Base-by-base conservation (phyloP, 2,329 filamentous ascomycete genomes). In the Botrytis porri region DNA sequence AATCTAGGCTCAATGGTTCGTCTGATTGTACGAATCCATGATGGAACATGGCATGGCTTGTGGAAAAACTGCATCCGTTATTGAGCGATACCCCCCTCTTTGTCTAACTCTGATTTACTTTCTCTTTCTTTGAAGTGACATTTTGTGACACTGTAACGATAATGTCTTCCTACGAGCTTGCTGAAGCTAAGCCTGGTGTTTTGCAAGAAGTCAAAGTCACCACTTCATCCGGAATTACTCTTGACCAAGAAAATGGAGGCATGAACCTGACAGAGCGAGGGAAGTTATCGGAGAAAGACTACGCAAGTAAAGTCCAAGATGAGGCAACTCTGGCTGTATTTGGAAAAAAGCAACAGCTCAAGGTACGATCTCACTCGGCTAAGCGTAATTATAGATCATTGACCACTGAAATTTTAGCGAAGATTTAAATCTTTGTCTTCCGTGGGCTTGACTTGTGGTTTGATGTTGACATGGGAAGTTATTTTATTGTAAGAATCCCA, bases 301-400 rank as follows among this genome's bases (percentile, higher is more conserved):
- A 51, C 14, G 43, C 63, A 37, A 66, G 22, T 12, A 59, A 41
- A 29, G 22, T 69, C 16, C 62, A 60, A 63, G 70, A 74, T 69
- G 70, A 74, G 66, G 64, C 73, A 4, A 71, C 72, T 4, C 43
- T 74, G 10, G 73, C 70, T 16, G 41, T 37, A 8, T 70, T 73
- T 57, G 73, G 73, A 48, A 74, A 73, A 54, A 73, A 57, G 39
- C 73, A 74, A 48, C 70, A 73, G 39, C 59, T 65, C 12, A 73
- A 69, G 63, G 71, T 73, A n/a, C 2, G 65, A 29, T 32, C 37
- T 20, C 3, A 43, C 37, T 63, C 37, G 35, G 48, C 48, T 54
- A 54, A 54, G 25, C 14, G 5, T 54, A n/a, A 3, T 5, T 16
- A 29, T 14, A 65, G 16, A 35, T 41, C 22, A 35, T 43, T 29